Conservation (phyloP, 768 basidiomycete species). For the Mycena haematopus region DNA sequence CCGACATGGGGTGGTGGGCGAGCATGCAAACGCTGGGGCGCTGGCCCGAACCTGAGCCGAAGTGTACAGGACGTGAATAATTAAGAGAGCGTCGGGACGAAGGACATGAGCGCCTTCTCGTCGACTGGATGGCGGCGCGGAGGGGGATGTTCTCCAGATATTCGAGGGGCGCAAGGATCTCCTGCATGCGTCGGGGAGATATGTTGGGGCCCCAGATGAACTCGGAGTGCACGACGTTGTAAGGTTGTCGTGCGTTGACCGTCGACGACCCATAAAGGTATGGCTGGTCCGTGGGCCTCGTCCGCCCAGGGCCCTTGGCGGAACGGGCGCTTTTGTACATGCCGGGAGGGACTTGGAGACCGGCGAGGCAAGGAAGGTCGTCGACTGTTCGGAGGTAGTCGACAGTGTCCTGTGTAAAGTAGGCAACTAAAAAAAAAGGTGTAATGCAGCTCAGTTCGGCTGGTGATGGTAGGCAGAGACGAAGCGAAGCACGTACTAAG, state of each 20-base stretch:
- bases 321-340: slow-evolving; percentile 72
- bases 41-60: neutral
- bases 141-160: slow-evolving; percentile 68
- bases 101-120: slow-evolving; percentile 71
- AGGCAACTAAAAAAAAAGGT: slow-evolving; percentile 60
- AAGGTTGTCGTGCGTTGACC: slow-evolving; percentile 13
- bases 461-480: slow-evolving; percentile 12
- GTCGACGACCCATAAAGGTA: slow-evolving; percentile 5
- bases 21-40: neutral
- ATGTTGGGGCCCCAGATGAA: neutral
- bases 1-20: neutral
- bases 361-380: slow-evolving; percentile 59
- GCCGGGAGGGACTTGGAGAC: slow-evolving; percentile 61
- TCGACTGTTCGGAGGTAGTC: slow-evolving; percentile 64
- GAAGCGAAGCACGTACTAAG: slow-evolving; percentile 57
- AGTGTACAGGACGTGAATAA: neutral
- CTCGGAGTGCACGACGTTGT: neutral
- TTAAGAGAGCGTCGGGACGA: slow-evolving; percentile 32
- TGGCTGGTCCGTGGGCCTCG: slow-evolving; percentile 11
- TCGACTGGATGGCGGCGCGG: slow-evolving; percentile 73
- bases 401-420: slow-evolving; percentile 71
- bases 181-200: slow-evolving; percentile 11
- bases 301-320: slow-evolving; percentile 43
- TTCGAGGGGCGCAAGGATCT: slow-evolving; percentile 63
- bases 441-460: slow-evolving; percentile 22